Evolutionary conservation across 2,329 filamentous ascomycete species (phyloP).

Genomic region (Cyphellophora europaea): DNA sequence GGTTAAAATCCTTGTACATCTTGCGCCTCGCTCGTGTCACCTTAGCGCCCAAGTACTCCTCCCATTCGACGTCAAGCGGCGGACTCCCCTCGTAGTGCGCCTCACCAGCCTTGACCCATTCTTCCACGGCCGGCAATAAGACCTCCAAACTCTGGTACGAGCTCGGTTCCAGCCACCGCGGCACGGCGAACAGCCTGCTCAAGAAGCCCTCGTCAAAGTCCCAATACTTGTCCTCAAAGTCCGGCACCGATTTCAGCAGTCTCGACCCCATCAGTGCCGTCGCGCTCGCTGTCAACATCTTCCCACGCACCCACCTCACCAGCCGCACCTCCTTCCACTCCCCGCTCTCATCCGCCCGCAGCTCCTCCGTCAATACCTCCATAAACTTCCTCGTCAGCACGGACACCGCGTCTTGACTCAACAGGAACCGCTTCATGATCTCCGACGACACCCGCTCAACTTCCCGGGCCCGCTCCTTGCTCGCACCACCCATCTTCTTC

Average conservation of each 20-base stretch:
- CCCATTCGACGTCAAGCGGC: constrained; percentile 11
- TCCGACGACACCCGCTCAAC: too few species aligned
- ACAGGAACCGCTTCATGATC: constrained; percentile 6
- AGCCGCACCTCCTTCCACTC: constrained; percentile 2
- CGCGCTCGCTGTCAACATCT: constrained; percentile 8
- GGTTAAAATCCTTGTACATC: constrained; percentile 8
- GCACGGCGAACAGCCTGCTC: constrained; percentile 11
- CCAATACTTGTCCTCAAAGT: constrained; percentile 30
- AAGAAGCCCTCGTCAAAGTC: constrained; percentile 17
- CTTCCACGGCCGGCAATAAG: constrained; percentile 3
- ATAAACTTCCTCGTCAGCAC: constrained; percentile 9
- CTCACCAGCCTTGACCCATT: constrained; percentile 9
- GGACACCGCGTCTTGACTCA: constrained; percentile 9
- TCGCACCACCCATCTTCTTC: too few species aligned
- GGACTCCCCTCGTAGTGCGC: constrained; percentile 5
- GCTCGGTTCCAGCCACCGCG: constrained; percentile 8
- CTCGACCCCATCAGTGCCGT: constrained; percentile 29
- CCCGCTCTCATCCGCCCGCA: not conserved
- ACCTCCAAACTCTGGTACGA: constrained; percentile 8
- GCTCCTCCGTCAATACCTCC: constrained; percentile 3
- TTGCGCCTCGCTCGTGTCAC: constrained; percentile 15
- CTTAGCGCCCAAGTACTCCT: constrained; percentile 15
- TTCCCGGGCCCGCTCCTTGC: too few species aligned
- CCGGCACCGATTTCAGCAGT: constrained; percentile 32
- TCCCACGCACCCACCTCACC: constrained; percentile 2